Evolutionary conservation across 768 basidiomycete species (phyloP).

Genomic region (Boletus huronensis): DNA sequence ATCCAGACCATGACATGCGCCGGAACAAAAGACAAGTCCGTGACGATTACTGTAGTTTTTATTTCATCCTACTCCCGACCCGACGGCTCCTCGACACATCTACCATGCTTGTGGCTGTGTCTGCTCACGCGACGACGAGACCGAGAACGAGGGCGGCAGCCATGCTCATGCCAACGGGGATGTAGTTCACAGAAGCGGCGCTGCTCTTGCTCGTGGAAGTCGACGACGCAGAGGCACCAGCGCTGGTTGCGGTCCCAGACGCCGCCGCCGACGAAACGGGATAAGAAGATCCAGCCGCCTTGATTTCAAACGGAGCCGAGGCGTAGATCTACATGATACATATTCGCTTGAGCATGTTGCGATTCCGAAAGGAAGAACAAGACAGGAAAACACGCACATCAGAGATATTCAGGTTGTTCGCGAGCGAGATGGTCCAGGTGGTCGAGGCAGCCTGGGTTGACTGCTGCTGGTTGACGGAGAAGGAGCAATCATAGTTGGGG

Average conservation of each 20-base stretch:
- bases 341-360: neutral
- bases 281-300: slow-evolving; percentile 51
- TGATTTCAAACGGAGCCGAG: slow-evolving; percentile 58
- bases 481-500: slow-evolving; percentile 58
- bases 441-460: slow-evolving; percentile 38
- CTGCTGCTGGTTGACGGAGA: slow-evolving; percentile 46
- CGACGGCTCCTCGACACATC: neutral
- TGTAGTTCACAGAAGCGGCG: slow-evolving; percentile 17
- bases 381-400: slow-evolving; percentile 41
- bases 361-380: neutral
- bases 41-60: neutral
- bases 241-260: slow-evolving; percentile 24
- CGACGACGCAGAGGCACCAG: slow-evolving; percentile 15
- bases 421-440: slow-evolving; percentile 50
- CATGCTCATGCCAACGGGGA: slow-evolving; percentile 30
- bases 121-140: slow-evolving; percentile 24
- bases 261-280: slow-evolving; percentile 36
- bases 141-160: slow-evolving; percentile 27
- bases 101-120: slow-evolving; percentile 1
- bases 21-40: neutral
- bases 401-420: slow-evolving; percentile 46
- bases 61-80: neutral
- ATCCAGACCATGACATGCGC: neutral
- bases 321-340: slow-evolving; percentile 48
- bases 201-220: slow-evolving; percentile 13